Base-by-base conservation (phyloP, 495 filamentous ascomycete genomes). In the Delitschia confertaspora region DNA sequence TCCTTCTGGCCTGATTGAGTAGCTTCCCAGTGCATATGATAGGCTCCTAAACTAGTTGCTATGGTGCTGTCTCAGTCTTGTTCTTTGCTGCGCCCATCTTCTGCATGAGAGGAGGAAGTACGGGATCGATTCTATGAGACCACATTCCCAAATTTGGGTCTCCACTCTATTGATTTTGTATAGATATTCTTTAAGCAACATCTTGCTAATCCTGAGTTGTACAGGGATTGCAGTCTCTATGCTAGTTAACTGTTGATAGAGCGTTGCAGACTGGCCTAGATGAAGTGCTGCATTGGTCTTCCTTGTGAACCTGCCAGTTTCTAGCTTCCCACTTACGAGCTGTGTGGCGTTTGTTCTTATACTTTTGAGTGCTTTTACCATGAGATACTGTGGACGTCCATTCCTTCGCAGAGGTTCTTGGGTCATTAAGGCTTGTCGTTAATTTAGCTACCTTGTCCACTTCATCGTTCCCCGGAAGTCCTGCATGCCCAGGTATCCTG, bases 81-180 rank as follows among this genome's bases (percentile, higher is more conserved):
- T 3, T 42, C 45, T 29, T 18, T 42, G 45, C 37, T 42, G 10
- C 36, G 20, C 17, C 47, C 44, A 53, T 21, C 21, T 35, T 18
- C 42, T 53, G 37, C 49, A 53, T 2, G 23, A 42, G 49, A 53
- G 48, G 29, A 53, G 49, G 38, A 47, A 53, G 44, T 53, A 32
- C 26, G 39, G 26, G 13, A 52, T 41, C 7, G 42, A 46, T 36
- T 46, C 42, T 31, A 32, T 41, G 4, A 24, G 17, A 16, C 49
- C 49, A 31, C 43, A 53, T 19, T 47, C 44, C 36, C 49, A 53
- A 9, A 14, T 38, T 21, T 35, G 43, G 31, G 44, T 53, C 9
- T 52, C 49, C 18, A 37, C 19, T 36, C 37, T 44, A 20, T 38
- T 48, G 24, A 53, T 53, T 44, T 42, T 47, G 30, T 53, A 25